Evolutionary conservation across 495 filamentous ascomycete genomes (phyloP).

Genomic region (Penicillium chermesinum): DNA sequence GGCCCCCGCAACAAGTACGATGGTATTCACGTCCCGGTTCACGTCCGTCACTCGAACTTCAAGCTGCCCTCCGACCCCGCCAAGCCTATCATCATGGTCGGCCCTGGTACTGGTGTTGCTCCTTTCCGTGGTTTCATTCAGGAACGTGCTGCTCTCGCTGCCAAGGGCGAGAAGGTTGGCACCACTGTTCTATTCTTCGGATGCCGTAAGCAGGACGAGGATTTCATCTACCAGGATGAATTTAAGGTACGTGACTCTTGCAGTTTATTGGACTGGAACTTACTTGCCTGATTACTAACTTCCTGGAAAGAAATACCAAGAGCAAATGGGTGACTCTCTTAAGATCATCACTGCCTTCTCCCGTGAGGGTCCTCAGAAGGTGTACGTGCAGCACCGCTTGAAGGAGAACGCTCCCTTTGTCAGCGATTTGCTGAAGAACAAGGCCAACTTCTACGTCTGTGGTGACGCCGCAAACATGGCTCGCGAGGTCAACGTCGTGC

Average conservation of each 20-base stretch:
- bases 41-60: constrained; percentile 98
- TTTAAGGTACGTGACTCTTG: constrained; percentile 69
- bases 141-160: constrained; percentile 77
- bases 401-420: constrained; percentile 76
- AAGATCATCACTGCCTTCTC: constrained; percentile 91
- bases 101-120: constrained; percentile 93
- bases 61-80: constrained; percentile 94
- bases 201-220: constrained; percentile 76
- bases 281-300: constrained; percentile 4
- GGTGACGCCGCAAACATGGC: constrained; percentile 99
- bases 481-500: constrained; percentile 82
- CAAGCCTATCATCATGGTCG: constrained; percentile 92
- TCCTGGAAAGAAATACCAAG: constrained; percentile 63
- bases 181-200: constrained; percentile 92
- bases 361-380: constrained; percentile 71
- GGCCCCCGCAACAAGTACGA: constrained; percentile 97
- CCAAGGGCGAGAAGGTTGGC: constrained; percentile 78
- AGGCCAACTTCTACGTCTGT: constrained; percentile 96
- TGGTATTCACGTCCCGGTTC: constrained; percentile 91
- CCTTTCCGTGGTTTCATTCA: constrained; percentile 95
- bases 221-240: constrained; percentile 89
- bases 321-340: constrained; percentile 79
- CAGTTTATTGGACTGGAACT: not conserved
- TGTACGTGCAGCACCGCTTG: constrained; percentile 94
- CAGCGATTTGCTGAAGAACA: constrained; percentile 83